These are phyloP conservation scores for Microdochium trichocladiopsis DNA, from an alignment of 2,329 filamentous ascomycete genomes.

Conservation along the genomic window DNA sequence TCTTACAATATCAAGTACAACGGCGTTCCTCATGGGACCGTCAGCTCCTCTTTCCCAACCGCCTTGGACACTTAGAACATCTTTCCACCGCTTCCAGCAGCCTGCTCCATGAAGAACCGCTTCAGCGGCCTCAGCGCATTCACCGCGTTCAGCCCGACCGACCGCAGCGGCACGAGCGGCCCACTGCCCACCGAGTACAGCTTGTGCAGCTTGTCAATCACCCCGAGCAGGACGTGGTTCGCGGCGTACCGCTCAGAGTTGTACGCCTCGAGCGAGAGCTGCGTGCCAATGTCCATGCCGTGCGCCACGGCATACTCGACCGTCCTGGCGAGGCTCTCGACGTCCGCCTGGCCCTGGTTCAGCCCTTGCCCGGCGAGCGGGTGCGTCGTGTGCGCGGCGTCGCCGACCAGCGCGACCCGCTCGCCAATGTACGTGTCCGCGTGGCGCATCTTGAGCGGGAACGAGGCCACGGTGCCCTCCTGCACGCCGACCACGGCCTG, in stretches of 20 bases:
- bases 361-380: constrained; percentile 91
- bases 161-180: constrained; percentile 73
- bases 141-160: constrained; percentile 68
- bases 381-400: constrained; percentile 92
- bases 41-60: no score
- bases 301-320: constrained; percentile 73
- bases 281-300: constrained; percentile 79
- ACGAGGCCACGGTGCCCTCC: constrained; percentile 74
- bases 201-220: constrained; percentile 87
- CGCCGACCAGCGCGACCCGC: constrained; percentile 85
- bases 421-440: constrained; percentile 90
- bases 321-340: constrained; percentile 66
- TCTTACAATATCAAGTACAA: no score
- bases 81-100: constrained; percentile 42
- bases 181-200: constrained; percentile 77
- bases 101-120: constrained; percentile 75
- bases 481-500: constrained; percentile 65
- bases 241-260: constrained; percentile 71
- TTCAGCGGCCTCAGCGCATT: constrained; percentile 72
- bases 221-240: constrained; percentile 73
- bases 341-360: constrained; percentile 88
- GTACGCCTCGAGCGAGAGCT: constrained; percentile 75
- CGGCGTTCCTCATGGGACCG: no score
- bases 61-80: background rate
- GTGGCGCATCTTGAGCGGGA: constrained; percentile 85